These are phyloP conservation scores for Esteya vermicola DNA, from an alignment of 2,329 filamentous ascomycete genomes.

Conservation along the genomic window DNA sequence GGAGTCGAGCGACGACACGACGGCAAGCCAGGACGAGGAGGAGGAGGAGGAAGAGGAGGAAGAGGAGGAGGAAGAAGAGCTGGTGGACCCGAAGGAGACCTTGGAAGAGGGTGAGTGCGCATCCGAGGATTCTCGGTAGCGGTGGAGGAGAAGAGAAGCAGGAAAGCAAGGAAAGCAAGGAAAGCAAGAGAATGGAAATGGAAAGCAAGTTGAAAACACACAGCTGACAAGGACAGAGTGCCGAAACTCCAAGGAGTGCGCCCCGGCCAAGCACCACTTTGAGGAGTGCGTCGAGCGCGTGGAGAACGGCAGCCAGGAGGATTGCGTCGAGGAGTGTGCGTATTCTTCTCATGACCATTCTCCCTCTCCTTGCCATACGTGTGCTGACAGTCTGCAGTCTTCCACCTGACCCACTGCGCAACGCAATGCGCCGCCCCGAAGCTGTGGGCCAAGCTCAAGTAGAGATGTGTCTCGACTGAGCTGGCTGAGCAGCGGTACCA, in stretches of 20 bases:
- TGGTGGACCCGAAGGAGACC: constrained; percentile 72
- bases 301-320: constrained; percentile 68
- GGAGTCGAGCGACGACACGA: too few relatives aligned
- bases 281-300: constrained; percentile 97
- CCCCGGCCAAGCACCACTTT: constrained; percentile 89
- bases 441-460: constrained; percentile 88
- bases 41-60: constrained; percentile 58
- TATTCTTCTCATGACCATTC: neutral
- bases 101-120: constrained; percentile 69
- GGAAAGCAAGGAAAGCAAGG: neutral
- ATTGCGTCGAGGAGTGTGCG: constrained; percentile 99
- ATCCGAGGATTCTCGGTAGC: neutral
- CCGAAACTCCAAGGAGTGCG: constrained; percentile 72
- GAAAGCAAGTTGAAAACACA: too few relatives aligned
- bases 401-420: constrained; percentile 96
- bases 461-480: too few relatives aligned
- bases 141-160: neutral
- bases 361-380: too few relatives aligned
- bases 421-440: constrained; percentile 87
- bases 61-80: constrained; percentile 71
- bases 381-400: constrained; percentile 45
- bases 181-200: neutral
- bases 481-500: too few relatives aligned
- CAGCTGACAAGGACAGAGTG: constrained; percentile 52
- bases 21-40: constrained; percentile 36